A percentile compares a stretch with the other conserved stretches of the same genome.
Conservation (phyloP, 805 yeast species). For the Candida ulmi region DNA sequence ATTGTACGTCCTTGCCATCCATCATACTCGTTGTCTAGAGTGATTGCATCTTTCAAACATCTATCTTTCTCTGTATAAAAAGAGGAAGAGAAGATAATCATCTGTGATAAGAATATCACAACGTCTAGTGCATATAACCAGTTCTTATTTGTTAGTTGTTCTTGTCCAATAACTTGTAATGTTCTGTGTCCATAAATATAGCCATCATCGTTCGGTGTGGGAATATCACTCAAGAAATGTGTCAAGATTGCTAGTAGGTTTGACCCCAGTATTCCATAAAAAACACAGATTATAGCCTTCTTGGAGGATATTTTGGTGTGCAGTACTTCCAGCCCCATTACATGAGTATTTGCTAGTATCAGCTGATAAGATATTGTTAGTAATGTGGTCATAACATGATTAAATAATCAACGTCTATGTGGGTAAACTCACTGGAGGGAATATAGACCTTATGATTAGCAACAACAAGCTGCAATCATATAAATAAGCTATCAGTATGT, state of each 20-base stretch:
- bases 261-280: constrained; percentile 10
- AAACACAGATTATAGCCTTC: constrained; percentile 2
- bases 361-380: not conserved
- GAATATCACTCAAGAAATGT: constrained; percentile 15
- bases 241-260: constrained; percentile 5
- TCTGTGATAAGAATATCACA: constrained; percentile 14
- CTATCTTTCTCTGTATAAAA: constrained; percentile 4
- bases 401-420: too few relatives aligned
- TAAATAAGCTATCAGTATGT: constrained; percentile 11
- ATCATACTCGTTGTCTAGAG: constrained; percentile 14
- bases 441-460: constrained; percentile 9
- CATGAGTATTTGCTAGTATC: constrained; percentile 5
- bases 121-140: constrained; percentile 13
- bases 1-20: constrained; percentile 19
- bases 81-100: constrained; percentile 11
- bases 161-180: constrained; percentile 21
- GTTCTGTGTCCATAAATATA: constrained; percentile 23
- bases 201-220: constrained; percentile 18
- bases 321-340: constrained; percentile 4
- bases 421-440: constrained; percentile 6
- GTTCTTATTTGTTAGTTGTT: constrained; percentile 11
- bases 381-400: too few relatives aligned
- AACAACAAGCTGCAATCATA: constrained; percentile 23
- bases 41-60: not conserved
- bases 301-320: constrained; percentile 7